Evolutionary conservation across 2,329 filamentous ascomycete species (phyloP), one percentile per base, ranked within the genome.

Genomic region (Acrodontium crateriforme): DNA sequence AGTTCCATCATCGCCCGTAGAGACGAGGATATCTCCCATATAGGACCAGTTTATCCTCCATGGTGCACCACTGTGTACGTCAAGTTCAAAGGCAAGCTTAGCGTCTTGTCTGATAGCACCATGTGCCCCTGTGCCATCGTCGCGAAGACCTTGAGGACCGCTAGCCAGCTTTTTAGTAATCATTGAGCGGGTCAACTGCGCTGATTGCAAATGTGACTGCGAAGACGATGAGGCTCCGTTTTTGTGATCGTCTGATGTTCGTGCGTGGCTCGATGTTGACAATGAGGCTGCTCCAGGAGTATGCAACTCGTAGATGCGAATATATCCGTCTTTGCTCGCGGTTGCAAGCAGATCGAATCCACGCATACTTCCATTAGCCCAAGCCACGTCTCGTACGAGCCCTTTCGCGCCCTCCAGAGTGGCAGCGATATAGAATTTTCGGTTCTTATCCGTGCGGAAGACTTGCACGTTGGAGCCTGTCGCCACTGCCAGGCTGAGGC

Each of bases 271-370:
- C 11, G 39, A 31, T 11, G 42, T 43, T 5, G 39, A 30, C 63
- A 73, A 5, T 57, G 66, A 25, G 52, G 66, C 42, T 58, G 67
- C 35, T 53, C 59, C 36, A 47, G 56, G 37, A 43, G 78, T 78
- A 18, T 75, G 71, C 11, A 92, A 54, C 43, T 87, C 74, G 47
- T 91, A 93, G n/a, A 98, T 78, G 21, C 87, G 70, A 21, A 94
- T 74, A 42, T 74, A 76, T 3, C 89, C 87, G 50, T 98, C 89
- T 53, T 91, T 91, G 50, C 82, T 89, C 2, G 84, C 87, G 5
- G 85, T 91, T 3, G 87, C 89, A 42, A 95, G 69, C 32, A 87
- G 69, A 52, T 98, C 89, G 51, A 82, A 87, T 1, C 87, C 87
- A 20, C 85, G 65, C 44, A 91, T 83, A 39, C 84, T 91, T 9